These are phyloP conservation scores for Trichothecium sympodiale DNA, from an alignment of 2,329 filamentous ascomycete genomes.

Conservation along the genomic window DNA sequence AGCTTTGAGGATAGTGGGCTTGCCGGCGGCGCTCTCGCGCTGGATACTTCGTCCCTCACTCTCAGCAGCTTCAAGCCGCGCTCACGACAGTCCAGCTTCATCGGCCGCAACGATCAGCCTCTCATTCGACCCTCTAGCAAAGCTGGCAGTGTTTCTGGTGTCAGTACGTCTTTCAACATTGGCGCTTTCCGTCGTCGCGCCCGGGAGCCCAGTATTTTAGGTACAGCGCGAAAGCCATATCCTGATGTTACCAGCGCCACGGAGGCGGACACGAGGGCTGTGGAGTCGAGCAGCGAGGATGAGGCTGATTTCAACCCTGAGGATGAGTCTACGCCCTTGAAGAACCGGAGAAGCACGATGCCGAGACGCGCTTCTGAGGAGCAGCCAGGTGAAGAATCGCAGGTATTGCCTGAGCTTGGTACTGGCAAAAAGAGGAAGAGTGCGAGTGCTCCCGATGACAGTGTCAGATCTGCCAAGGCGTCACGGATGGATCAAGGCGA, in stretches of 20 bases:
- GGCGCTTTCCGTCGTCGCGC: conserved; percentile 45
- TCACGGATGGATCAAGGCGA: conserved; percentile 16
- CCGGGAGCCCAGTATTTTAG: conserved; percentile 51
- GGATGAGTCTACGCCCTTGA: conserved; percentile 57
- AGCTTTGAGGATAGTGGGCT: conserved; percentile 23
- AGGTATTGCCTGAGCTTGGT: conserved; percentile 17
- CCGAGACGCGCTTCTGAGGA: conserved; percentile 14
- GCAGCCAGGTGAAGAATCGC: conserved; percentile 11
- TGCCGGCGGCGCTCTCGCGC: conserved; percentile 22
- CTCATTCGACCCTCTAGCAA: conserved; percentile 40
- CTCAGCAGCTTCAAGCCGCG: conserved; percentile 23
- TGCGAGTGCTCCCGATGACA: conserved; percentile 29
- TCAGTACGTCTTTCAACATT: conserved; percentile 42
- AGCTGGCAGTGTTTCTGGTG: conserved; percentile 32
- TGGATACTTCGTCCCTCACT: conserved; percentile 30
- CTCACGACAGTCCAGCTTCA: conserved; percentile 36
- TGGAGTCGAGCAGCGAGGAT: conserved; percentile 29
- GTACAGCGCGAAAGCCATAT: conserved; percentile 33
- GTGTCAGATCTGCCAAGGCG: conserved; percentile 24
- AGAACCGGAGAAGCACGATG: conserved; percentile 29
- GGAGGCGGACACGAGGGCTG: conserved; percentile 10
- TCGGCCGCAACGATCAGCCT: conserved; percentile 37
- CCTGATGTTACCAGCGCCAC: conserved; percentile 1
- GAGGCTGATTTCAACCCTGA: conserved; percentile 48
- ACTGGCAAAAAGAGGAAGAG: conserved; percentile 44